Conservation (phyloP, 805 yeast genomes). For the Teunomyces funiuensis region DNA sequence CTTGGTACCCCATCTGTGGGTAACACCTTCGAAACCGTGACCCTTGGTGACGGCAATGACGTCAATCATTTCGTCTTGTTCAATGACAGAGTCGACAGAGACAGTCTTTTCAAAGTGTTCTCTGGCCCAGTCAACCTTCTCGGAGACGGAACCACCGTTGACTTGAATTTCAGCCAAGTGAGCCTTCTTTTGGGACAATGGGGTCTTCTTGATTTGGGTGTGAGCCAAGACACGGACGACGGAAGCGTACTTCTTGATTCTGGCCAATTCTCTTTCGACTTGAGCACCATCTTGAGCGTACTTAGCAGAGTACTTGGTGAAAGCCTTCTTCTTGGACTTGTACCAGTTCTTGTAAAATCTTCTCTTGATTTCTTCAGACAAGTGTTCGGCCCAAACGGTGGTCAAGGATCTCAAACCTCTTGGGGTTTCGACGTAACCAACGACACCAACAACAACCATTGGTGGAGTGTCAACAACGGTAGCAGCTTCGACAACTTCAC, state of each 20-base stretch:
- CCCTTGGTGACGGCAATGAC: constrained; percentile 99
- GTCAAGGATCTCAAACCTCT: constrained; percentile 99
- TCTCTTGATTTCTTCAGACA: constrained; percentile 98
- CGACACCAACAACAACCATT: constrained; percentile 98
- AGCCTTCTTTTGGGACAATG: constrained; percentile 99
- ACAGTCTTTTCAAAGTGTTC: constrained; percentile 99
- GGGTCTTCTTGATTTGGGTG: constrained; percentile 99
- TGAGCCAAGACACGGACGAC: constrained; percentile 99
- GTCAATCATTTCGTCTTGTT: constrained; percentile 98
- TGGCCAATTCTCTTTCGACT: constrained; percentile 94
- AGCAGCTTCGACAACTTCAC: constrained; percentile 99
- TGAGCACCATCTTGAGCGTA: constrained; percentile 89
- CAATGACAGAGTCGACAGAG: constrained; percentile 91
- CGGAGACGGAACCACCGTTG: constrained; percentile 98
- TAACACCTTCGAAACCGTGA: constrained; percentile 99
- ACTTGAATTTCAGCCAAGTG: constrained; percentile 99
- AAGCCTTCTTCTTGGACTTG: constrained; percentile 99
- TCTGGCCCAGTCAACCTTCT: constrained; percentile 97
- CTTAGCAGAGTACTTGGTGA: constrained; percentile 99
- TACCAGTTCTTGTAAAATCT: constrained; percentile 99
- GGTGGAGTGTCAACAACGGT: constrained; percentile 99
- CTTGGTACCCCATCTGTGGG: constrained; percentile 99
- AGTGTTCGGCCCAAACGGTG: constrained; percentile 99
- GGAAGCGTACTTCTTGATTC: constrained; percentile 97
- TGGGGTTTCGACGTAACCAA: constrained; percentile 99